These are phyloP conservation scores for Alternaria sp. DNA, from an alignment of 2,329 filamentous ascomycete species.

Conservation along the genomic window DNA sequence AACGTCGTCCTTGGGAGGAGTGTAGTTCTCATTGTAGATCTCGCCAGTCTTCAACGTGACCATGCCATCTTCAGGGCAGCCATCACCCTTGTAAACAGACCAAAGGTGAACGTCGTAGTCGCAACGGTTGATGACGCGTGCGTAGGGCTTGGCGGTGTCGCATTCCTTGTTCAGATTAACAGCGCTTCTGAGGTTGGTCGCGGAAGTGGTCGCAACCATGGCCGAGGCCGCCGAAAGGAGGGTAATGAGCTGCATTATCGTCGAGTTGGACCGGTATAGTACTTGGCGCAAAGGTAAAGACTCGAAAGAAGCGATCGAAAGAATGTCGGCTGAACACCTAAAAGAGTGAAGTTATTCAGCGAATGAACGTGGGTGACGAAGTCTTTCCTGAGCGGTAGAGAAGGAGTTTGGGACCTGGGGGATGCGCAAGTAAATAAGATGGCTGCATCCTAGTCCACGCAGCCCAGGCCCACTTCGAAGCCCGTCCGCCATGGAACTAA, in stretches of 20 bases:
- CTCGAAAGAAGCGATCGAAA: conserved; percentile 32
- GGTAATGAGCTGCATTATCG: conserved; percentile 45
- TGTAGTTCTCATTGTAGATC: no score
- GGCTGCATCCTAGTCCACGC: conserved; percentile 33
- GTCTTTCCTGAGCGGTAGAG: conserved; percentile 46
- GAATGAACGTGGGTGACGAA: conserved; percentile 45
- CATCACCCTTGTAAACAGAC: conserved; percentile 43
- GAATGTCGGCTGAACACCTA: conserved; percentile 48
- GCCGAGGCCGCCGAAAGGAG: conserved; percentile 38
- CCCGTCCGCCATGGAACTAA: conserved; percentile 41
- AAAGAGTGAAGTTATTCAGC: conserved; percentile 52
- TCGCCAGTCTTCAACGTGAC: conserved; percentile 36
- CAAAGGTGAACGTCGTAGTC: conserved; percentile 46
- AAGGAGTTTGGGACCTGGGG: conserved; percentile 37
- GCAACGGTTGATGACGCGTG: conserved; percentile 49
- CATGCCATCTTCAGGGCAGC: conserved; percentile 30
- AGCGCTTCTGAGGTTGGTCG: conserved; percentile 15
- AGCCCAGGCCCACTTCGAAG: conserved; percentile 37
- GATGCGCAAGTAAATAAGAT: conserved; percentile 46
- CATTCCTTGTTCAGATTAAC: conserved; percentile 18
- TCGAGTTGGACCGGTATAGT: conserved; percentile 16
- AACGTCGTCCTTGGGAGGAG: no score
- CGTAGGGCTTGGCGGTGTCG: conserved; percentile 23
- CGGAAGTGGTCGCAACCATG: conserved; percentile 38
- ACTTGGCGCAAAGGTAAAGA: conserved; percentile 23